These are phyloP conservation scores for Malus fusca DNA, from an alignment of 306 rosid genomes.

Conservation along the genomic window DNA sequence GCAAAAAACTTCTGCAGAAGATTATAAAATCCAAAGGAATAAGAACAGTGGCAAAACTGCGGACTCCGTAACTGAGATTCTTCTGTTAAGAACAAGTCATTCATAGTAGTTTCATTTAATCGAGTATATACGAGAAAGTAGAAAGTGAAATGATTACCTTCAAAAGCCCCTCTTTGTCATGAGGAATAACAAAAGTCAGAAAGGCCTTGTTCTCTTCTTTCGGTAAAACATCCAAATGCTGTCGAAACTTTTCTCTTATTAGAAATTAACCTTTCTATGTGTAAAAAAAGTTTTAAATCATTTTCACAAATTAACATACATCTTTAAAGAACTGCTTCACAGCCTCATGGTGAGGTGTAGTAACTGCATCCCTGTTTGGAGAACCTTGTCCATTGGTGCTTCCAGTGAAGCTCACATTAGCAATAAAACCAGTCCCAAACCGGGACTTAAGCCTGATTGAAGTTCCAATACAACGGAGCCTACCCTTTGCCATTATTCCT, in stretches of 20 bases:
- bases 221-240: conserved; percentile 70
- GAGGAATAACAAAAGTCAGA: conserved; percentile 78
- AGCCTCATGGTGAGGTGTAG: conserved; percentile 36
- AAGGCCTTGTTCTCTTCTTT: conserved; percentile 66
- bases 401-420: conserved; percentile 54
- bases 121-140: neutral
- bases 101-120: neutral
- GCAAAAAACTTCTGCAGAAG: conserved; percentile 47
- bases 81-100: neutral
- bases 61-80: neutral
- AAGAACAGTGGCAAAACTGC: neutral
- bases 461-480: conserved; percentile 85
- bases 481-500: conserved; percentile 96
- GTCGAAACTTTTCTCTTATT: conserved; percentile 31
- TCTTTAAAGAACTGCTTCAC: conserved; percentile 73
- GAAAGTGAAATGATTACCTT: conserved; percentile 28
- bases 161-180: conserved; percentile 61
- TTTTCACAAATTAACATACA: conserved; percentile 41
- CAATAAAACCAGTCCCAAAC: conserved; percentile 82
- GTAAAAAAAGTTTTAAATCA: neutral
- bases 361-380: conserved; percentile 27
- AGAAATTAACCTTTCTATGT: conserved; percentile 16
- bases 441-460: conserved; percentile 78
- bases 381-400: conserved; percentile 34
- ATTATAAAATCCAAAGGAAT: neutral